Percentiles rank a stretch among this genome's conserved stretches.
Evolutionary conservation across 768 basidiomycete genomes (phyloP).

Genomic region (Mrakia hoshinonis): DNA sequence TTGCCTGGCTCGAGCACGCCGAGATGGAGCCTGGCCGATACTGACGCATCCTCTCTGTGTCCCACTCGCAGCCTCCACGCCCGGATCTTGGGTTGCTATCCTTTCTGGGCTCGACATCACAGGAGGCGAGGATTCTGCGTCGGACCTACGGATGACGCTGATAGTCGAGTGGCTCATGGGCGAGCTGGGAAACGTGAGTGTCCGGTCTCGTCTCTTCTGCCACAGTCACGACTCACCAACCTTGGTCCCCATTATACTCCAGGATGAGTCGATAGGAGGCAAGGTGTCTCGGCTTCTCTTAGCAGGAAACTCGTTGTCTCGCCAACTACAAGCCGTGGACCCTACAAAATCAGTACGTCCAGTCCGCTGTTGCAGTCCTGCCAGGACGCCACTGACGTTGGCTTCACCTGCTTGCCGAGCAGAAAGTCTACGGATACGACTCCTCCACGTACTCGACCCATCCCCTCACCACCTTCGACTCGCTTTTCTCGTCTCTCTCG

Average conservation of each 20-base stretch:
- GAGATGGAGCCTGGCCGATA: not conserved
- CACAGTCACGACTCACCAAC: not conserved
- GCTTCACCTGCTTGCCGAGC: no score
- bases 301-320: constrained; percentile 73
- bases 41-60: not conserved
- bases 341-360: constrained; percentile 7
- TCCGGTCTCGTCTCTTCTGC: constrained; percentile 29
- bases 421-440: constrained; percentile 51
- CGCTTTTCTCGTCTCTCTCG: constrained; percentile 64
- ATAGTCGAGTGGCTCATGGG: constrained; percentile 82
- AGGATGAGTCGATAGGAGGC: constrained; percentile 47
- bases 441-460: constrained; percentile 60
- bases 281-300: constrained; percentile 77
- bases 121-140: constrained; percentile 42
- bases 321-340: constrained; percentile 44
- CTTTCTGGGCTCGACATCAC: constrained; percentile 81
- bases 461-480: constrained; percentile 61
- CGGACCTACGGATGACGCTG: constrained; percentile 64
- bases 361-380: not conserved
- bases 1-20: not conserved
- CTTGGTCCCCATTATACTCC: not conserved
- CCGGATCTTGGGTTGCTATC: constrained; percentile 71
- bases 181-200: constrained; percentile 60
- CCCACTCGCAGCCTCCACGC: not conserved
- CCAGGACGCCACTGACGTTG: not conserved